Evolutionary conservation across 129 eudicot species (phyloP).

Genomic region (Centella asiatica): DNA sequence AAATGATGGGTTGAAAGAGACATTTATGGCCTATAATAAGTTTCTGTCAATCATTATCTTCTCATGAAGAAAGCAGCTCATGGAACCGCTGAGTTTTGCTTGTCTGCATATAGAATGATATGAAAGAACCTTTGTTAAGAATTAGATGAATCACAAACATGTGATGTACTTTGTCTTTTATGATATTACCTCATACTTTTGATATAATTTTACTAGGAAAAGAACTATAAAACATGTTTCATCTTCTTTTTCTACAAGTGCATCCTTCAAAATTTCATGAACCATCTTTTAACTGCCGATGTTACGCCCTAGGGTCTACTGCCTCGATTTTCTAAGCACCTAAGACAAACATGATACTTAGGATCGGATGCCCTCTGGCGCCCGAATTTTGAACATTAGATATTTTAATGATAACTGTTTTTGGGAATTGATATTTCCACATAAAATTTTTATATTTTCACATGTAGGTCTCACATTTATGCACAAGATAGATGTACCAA

Average conservation of each 20-base stretch:
- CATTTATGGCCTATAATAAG: neutral
- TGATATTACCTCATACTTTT: neutral
- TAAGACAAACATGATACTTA: too few relatives aligned
- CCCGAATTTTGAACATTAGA: too few relatives aligned
- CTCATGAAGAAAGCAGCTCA: neutral
- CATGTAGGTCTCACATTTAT: too few relatives aligned
- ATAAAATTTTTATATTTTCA: too few relatives aligned
- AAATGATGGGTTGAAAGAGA: neutral
- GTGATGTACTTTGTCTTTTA: neutral
- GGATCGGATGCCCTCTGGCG: too few relatives aligned
- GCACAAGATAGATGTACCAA: too few relatives aligned
- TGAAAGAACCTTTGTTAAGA: neutral
- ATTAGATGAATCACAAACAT: neutral
- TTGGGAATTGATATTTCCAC: too few relatives aligned
- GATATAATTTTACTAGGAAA: too few relatives aligned
- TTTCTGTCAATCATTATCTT: neutral
- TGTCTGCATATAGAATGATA: neutral
- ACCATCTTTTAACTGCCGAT: too few relatives aligned
- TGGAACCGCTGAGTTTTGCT: neutral
- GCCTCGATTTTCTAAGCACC: too few relatives aligned
- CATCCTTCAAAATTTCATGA: neutral
- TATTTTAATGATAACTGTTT: too few relatives aligned
- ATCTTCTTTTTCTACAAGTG: neutral
- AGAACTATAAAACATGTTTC: neutral
- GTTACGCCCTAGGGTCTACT: too few relatives aligned